Evolutionary conservation across 1,284 basidiomycete species (phyloP).

Genomic region (Fistulina hepatica): DNA sequence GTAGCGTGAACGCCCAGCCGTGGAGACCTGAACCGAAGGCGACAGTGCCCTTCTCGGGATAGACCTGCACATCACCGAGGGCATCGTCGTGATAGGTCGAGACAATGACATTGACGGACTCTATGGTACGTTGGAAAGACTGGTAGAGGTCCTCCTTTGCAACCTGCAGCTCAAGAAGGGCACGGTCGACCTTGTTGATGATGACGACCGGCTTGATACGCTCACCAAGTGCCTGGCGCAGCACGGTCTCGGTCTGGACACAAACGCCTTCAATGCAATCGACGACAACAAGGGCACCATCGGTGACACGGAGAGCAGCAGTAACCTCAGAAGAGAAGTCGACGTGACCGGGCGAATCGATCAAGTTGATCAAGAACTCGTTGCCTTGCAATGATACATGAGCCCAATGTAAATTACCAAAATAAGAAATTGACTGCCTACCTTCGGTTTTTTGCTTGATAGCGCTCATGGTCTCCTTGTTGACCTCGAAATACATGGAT

Average conservation of each 20-base stretch:
- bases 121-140: slow-evolving; percentile 95
- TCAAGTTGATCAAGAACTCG: slow-evolving; percentile 99
- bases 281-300: slow-evolving; percentile 97
- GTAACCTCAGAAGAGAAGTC: slow-evolving; percentile 99
- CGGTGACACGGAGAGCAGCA: slow-evolving; percentile 98
- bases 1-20: slow-evolving; percentile 99
- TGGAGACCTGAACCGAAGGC: slow-evolving; percentile 99
- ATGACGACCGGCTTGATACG: slow-evolving; percentile 99
- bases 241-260: slow-evolving; percentile 99
- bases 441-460: slow-evolving; percentile 94
- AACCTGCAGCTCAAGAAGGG: slow-evolving; percentile 97
- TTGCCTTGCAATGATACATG: slow-evolving; percentile 50
- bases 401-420: too few species aligned
- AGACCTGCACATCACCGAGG: slow-evolving; percentile 98
- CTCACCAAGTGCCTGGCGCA: slow-evolving; percentile 95
- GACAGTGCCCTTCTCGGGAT: slow-evolving; percentile 97
- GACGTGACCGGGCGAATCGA: slow-evolving; percentile 99
- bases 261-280: slow-evolving; percentile 99
- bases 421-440: too few species aligned
- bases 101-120: slow-evolving; percentile 98
- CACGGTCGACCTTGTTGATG: slow-evolving; percentile 99
- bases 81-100: slow-evolving; percentile 93
- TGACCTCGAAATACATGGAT: slow-evolving; percentile 98
- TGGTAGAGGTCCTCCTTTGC: slow-evolving; percentile 97
- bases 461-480: slow-evolving; percentile 76